These are phyloP conservation scores for Agrocybe praecox DNA, from an alignment of 768 basidiomycete species.

Conservation along the genomic window DNA sequence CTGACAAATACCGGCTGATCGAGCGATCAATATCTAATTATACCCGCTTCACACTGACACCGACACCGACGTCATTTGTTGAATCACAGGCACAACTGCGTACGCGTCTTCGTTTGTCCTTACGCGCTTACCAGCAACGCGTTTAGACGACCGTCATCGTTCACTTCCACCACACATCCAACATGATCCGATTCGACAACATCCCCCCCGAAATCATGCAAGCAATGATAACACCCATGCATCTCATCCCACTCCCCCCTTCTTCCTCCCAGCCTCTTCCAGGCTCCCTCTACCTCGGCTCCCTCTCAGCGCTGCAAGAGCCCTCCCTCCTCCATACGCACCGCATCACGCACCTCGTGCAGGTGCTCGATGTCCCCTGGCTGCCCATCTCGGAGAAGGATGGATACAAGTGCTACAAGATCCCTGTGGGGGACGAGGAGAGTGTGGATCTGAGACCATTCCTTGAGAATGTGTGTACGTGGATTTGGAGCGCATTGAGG, in stretches of 20 bases:
- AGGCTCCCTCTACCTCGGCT: slow-evolving; percentile 72
- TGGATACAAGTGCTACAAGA: slow-evolving; percentile 59
- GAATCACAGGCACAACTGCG: too few relatives aligned
- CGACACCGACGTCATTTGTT: too few relatives aligned
- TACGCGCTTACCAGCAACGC: too few relatives aligned
- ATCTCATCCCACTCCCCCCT: slow-evolving; percentile 57
- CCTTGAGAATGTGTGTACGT: slow-evolving; percentile 68
- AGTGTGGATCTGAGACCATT: slow-evolving; percentile 67
- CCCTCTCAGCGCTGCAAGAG: slow-evolving; percentile 63
- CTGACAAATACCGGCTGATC: too few relatives aligned
- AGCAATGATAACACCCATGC: slow-evolving; percentile 87
- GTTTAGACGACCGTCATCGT: neutral
- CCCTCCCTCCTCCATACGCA: slow-evolving; percentile 48
- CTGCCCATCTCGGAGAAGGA: slow-evolving; percentile 50
- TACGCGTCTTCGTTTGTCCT: too few relatives aligned
- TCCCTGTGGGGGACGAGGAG: slow-evolving; percentile 66
- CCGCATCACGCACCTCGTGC: slow-evolving; percentile 61
- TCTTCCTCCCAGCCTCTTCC: neutral
- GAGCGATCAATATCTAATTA: too few relatives aligned
- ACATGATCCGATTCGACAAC: slow-evolving; percentile 80
- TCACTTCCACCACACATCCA: neutral
- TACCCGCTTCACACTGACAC: too few relatives aligned
- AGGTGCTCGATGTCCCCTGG: slow-evolving; percentile 71
- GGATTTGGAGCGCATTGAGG: slow-evolving; percentile 62
- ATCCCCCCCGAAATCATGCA: slow-evolving; percentile 77